Conservation (phyloP, 2,329 filamentous ascomycete species). For the Penicillium sclerotiorum region DNA sequence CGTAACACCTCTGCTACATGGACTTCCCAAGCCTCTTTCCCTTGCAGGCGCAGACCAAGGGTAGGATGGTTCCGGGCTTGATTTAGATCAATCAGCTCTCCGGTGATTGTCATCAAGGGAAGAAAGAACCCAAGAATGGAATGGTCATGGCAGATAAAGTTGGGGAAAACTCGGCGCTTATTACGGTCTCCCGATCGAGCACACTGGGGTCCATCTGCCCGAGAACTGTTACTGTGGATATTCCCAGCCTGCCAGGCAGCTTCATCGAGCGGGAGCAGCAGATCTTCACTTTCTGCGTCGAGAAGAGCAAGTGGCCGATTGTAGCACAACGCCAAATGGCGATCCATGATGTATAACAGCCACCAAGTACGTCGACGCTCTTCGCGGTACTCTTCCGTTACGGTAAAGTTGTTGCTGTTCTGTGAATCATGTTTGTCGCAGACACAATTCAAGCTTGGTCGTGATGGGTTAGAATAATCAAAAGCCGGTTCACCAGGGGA, state of each 20-base stretch:
- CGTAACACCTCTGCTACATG: conserved; percentile 76
- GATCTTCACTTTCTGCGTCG: conserved; percentile 81
- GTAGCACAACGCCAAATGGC: conserved; percentile 88
- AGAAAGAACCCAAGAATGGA: conserved; percentile 91
- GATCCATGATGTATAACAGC: conserved; percentile 88
- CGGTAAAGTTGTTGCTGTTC: conserved; percentile 29
- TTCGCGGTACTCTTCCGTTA: conserved; percentile 81
- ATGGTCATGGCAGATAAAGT: conserved; percentile 82
- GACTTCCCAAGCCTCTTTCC: conserved; percentile 76
- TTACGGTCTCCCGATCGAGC: conserved; percentile 36
- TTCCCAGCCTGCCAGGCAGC: conserved; percentile 82
- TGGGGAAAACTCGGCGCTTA: conserved; percentile 67
- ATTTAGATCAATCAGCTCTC: conserved; percentile 86
- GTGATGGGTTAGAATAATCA: conserved; percentile 43
- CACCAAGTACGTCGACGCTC: conserved; percentile 91
- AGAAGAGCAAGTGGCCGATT: conserved; percentile 85
- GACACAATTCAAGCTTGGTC: conserved; percentile 39
- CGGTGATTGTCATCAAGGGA: conserved; percentile 91
- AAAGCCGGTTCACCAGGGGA: conserved; percentile 54
- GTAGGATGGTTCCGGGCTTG: conserved; percentile 86
- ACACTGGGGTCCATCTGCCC: conserved; percentile 40
- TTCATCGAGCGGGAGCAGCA: conserved; percentile 86
- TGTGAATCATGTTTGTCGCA: conserved; percentile 31
- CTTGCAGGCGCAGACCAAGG: conserved; percentile 74
- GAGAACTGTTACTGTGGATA: conserved; percentile 60